A percentile compares a stretch with the other conserved stretches of the same genome.
Evolutionary conservation across 192 early-diverging fungal genomes (phyloP).

Genomic region (Entomortierella parvispora): DNA sequence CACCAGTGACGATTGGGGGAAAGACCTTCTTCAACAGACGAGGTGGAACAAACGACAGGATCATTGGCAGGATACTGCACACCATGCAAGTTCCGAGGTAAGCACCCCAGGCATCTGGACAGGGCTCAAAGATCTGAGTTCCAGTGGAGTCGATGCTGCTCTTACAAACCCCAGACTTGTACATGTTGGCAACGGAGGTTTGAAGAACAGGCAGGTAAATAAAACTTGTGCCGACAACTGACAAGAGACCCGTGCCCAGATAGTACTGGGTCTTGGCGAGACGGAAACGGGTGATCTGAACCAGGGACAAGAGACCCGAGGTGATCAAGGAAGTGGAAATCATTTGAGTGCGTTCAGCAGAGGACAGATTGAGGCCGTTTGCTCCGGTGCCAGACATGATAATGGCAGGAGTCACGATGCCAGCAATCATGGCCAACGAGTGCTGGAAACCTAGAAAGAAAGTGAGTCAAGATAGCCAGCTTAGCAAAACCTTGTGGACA

Average conservation of each 20-base stretch:
- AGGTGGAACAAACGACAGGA: constrained; percentile 59
- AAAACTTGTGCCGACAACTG: constrained; percentile 65
- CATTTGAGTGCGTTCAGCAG: constrained; percentile 49
- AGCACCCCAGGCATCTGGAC: too few relatives aligned
- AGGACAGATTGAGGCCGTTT: constrained; percentile 31
- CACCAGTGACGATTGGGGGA: constrained; percentile 66
- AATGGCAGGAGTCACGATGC: constrained; percentile 43
- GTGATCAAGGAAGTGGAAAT: constrained; percentile 63
- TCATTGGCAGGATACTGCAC: constrained; percentile 56
- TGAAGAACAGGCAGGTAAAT: constrained; percentile 63
- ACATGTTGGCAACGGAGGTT: constrained; percentile 57
- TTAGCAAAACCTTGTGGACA: too few relatives aligned
- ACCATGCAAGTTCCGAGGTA: constrained; percentile 39
- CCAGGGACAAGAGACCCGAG: constrained; percentile 59
- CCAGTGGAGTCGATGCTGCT: constrained; percentile 49
- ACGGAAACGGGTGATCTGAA: constrained; percentile 67
- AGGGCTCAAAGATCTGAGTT: constrained; percentile 46
- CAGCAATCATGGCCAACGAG: constrained; percentile 50
- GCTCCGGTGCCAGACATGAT: constrained; percentile 45
- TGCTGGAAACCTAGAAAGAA: constrained; percentile 38
- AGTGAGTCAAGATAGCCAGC: constrained; percentile 15
- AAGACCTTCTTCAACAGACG: constrained; percentile 58
- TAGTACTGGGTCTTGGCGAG: constrained; percentile 40
- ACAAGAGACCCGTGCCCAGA: constrained; percentile 59
- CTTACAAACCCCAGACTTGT: constrained; percentile 42